Conservation (phyloP, 345 rosid species). For the Eucalyptus polyanthemos region DNA sequence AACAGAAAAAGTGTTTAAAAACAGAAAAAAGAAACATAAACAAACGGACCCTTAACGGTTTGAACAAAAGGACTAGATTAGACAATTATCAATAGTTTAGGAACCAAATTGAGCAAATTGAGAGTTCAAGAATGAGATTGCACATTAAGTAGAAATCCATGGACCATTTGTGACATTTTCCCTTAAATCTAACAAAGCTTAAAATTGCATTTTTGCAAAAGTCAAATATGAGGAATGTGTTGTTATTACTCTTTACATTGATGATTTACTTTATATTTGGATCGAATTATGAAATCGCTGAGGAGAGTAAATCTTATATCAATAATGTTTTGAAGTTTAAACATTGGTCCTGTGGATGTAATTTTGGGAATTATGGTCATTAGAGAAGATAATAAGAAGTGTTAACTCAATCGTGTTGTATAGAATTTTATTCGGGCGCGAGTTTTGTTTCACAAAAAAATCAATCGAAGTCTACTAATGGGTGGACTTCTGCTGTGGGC, state of each 20-base stretch:
- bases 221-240: not conserved
- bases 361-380: not conserved
- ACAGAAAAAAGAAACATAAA: no score
- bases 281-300: not conserved
- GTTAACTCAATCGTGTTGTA: not conserved
- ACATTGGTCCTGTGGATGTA: not conserved
- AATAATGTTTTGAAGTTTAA: not conserved
- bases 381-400: not conserved
- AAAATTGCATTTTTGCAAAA: not conserved
- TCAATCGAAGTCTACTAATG: not conserved
- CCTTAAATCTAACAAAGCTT: not conserved
- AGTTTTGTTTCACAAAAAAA: not conserved
- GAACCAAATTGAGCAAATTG: no score
- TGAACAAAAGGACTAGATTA: no score
- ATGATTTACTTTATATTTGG: not conserved
- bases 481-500: not conserved
- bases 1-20: no score
- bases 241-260: not conserved
- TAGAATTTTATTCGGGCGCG: not conserved
- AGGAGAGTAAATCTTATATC: not conserved
- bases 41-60: no score
- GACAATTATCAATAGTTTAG: no score
- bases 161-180: no score
- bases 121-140: no score
- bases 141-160: no score